phyloP scores from a whole-genome alignment of 768 basidiomycete species.

The Amanita fuliginea region DNA sequence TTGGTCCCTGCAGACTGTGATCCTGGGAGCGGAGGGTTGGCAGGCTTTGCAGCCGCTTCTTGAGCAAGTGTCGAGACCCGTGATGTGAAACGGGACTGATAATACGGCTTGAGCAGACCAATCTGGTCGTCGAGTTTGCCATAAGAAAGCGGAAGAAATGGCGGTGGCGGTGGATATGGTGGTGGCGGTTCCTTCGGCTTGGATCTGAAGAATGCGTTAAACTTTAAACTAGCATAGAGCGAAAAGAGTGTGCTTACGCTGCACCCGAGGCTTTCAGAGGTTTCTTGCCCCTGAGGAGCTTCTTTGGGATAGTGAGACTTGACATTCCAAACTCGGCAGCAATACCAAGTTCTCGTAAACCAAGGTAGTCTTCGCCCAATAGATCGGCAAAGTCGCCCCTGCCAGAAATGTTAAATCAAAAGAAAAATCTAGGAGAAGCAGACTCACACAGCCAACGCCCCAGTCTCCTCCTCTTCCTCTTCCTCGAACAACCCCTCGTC shows the following conservation, averaged over 20 bases:
- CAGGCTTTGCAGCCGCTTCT: conserved; percentile 10
- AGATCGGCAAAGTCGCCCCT: conserved; percentile 83
- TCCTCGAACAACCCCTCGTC: conserved; percentile 42
- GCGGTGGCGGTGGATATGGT: conserved; percentile 78
- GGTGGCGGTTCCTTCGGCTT: conserved; percentile 67
- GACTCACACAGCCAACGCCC: conserved; percentile 27
- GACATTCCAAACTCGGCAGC: conserved; percentile 76
- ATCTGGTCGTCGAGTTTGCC: conserved; percentile 68
- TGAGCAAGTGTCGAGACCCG: conserved; percentile 17
- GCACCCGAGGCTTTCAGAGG: conserved; percentile 28
- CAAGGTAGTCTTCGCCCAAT: conserved; percentile 89
- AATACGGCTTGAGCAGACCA: conserved; percentile 74
- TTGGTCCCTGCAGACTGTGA: background rate
- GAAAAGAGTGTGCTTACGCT: conserved; percentile 27
- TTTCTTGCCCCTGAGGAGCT: conserved; percentile 60
- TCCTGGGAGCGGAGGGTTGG: conserved; percentile 6
- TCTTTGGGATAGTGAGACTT: conserved; percentile 68
- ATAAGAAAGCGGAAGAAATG: conserved; percentile 63
- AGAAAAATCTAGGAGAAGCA: background rate
- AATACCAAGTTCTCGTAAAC: conserved; percentile 79
- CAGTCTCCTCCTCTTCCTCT: conserved; percentile 34
- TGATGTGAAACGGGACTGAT: conserved; percentile 41
- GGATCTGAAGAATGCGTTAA: conserved; percentile 24
- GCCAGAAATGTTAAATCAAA: background rate
- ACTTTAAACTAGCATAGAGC: background rate